Evolutionary conservation across 306 rosid genomes (phyloP), one percentile per base, ranked within the genome.

Genomic region (Abrus precatorius): DNA sequence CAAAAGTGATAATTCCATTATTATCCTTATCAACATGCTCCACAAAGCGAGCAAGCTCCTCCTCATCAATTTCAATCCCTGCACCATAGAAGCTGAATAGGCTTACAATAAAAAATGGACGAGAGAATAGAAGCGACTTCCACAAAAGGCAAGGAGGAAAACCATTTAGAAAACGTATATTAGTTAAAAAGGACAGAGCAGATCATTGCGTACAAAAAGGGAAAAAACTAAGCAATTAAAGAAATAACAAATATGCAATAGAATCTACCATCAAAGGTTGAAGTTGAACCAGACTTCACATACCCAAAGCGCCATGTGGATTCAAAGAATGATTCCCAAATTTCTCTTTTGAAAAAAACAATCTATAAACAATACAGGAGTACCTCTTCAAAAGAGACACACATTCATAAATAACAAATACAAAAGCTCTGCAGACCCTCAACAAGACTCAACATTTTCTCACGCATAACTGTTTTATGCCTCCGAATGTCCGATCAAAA

Each of bases 21-120:
- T 87, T 87, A 53, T 87, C 90, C 77, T 87, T 87, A 72, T 87
- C 90, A 50, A 87, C 90, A 75, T 87, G 90, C 86, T 87, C 90
- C 64, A 87, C 85, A 79, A 87, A 87, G 44, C 86, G 85, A 41
- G 88, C 90, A 70, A 87, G 90, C 77, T 87, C 88, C 73, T 65
- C 86, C 50, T 87, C 90, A 38, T 87, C 86, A 9, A 87, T 82
- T 83, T 87, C 86, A 61, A 87, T 82, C 49, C 90, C 90, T 87
- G 85, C 64, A 82, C n/a, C 68, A 81, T 41, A 69, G 69, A 74
- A 84, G 80, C 78, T 62, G 65, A 72, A 68, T 69, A 48, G 29
- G 78, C 50, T 81, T 69, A 81, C 66, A 69, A 84, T 36, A 12
- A 7, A 34, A 55, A 44, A 40, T 7, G 40, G 68, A 74, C 54